Base-by-base conservation (phyloP, 176 grass and related monocot genomes). In the Elaeis guineensis region DNA sequence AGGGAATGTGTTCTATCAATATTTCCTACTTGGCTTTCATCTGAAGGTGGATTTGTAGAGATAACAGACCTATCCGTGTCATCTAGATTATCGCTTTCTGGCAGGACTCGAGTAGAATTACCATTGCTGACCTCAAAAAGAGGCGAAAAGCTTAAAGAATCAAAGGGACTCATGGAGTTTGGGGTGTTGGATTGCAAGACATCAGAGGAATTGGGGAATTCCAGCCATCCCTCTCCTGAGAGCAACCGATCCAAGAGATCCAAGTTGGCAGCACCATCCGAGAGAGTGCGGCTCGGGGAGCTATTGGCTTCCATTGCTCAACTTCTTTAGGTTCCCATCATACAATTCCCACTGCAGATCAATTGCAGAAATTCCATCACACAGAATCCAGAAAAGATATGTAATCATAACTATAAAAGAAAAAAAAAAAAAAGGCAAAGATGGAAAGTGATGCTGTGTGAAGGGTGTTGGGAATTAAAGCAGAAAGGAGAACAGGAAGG, bases 221-320 rank as follows among this genome's bases (percentile, higher is more conserved):
- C 35, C 7, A 11, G 35, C 35, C 35, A 44, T 14, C 35, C 35
- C 35, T 96, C 88, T 26, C 52, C 50, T 16, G 84, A 69, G 30
- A 92, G 84, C 20, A 98, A 61, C 63, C 83, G 88, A 69, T 98
- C 93, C 19, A 98, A 78, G 62, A 92, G 72, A 75, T 98, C 84
- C 73, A 89, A 54, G 69, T 97, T 87, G 8, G 83, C 68, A 14
- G 78, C n/a, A 16, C 77, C 86, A 57, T 80, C 79, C 0, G 89
- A 82, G 5, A 72, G 16, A 51, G 57, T 66, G 55, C 69, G 51
- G 16, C 51, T 72, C 58, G 76, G 23, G 28, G 79, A 89, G 62
- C 75, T 60, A 72, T 61, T 63, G 17, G 66, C 61, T 57, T 44
- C 35, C 35, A 44, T 44, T 12, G 35, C 35, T 44, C 35, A 44